Conservation (phyloP, 2,329 filamentous ascomycete species). For the Blastomyces parvus region DNA sequence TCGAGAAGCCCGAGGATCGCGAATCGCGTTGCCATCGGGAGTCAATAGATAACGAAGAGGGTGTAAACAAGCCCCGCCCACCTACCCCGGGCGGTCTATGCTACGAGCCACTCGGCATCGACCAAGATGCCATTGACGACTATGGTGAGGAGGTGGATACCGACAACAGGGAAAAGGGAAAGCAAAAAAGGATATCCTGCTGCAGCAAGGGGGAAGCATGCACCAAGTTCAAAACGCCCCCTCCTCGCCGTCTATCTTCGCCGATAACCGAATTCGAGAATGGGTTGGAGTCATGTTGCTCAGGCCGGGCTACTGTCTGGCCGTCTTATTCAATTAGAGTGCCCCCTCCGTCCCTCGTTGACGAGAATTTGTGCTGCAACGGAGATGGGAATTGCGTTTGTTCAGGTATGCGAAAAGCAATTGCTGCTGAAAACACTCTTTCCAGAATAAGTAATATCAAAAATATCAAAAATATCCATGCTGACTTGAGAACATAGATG, state of each 20-base stretch:
- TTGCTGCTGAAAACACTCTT: background rate
- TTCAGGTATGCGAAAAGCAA: background rate
- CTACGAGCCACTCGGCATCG: background rate
- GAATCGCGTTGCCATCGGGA: background rate
- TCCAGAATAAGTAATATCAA: background rate
- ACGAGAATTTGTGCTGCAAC: background rate
- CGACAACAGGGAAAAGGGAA: background rate
- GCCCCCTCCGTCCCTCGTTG: background rate
- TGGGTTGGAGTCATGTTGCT: constrained; percentile 1
- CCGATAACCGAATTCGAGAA: background rate
- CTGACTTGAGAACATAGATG: background rate
- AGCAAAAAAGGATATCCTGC: background rate
- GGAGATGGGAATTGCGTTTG: background rate
- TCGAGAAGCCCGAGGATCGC: background rate
- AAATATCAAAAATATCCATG: background rate
- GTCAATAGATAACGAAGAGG: background rate
- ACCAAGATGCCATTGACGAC: background rate
- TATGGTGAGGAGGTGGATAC: background rate
- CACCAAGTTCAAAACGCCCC: background rate
- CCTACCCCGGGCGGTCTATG: background rate
- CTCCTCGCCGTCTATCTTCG: no score
- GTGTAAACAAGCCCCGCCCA: background rate
- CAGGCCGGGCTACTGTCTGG: background rate
- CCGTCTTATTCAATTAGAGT: background rate
- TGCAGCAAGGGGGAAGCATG: background rate